A percentile compares a stretch with the other conserved stretches of the same genome.
Evolutionary conservation across 169 alveolate species (phyloP).

Genomic region (Plasmodium sp.): DNA sequence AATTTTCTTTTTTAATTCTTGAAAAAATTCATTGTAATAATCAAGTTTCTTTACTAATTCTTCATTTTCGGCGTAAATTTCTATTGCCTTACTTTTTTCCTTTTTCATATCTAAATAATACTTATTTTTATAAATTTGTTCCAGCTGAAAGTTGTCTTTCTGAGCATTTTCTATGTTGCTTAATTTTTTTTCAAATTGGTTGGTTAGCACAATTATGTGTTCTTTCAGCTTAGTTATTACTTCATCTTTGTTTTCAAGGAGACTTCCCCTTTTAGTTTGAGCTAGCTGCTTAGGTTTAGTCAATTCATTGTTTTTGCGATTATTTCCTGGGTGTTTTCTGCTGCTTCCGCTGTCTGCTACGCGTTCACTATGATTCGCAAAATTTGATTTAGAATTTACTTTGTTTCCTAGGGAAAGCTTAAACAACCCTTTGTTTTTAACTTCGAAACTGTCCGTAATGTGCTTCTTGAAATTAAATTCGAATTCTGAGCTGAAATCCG

Average conservation of each 20-base stretch:
- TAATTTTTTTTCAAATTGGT: conserved; percentile 30
- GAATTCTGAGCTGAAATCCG: conserved; percentile 33
- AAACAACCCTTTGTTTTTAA: conserved; percentile 36
- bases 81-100: conserved; percentile 17
- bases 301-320: not conserved
- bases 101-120: conserved; percentile 47
- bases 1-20: conserved; percentile 43
- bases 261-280: not conserved
- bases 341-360: not conserved
- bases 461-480: conserved; percentile 47
- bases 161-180: conserved; percentile 24
- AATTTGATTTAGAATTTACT: not conserved
- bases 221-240: conserved; percentile 41
- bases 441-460: conserved; percentile 36
- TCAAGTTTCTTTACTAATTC: conserved; percentile 15
- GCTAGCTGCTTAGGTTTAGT: not conserved
- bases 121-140: conserved; percentile 48
- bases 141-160: conserved; percentile 46
- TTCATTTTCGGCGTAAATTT: conserved; percentile 19
- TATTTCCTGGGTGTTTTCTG: not conserved
- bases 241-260: conserved; percentile 16
- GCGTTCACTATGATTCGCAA: conserved; percentile 2
- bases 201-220: conserved; percentile 19
- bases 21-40: conserved; percentile 10
- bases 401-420: conserved; percentile 30